Evolutionary conservation across 2,329 filamentous ascomycete genomes (phyloP), one percentile per base, ranked within the genome.

Genomic region (Fusarium sp.): DNA sequence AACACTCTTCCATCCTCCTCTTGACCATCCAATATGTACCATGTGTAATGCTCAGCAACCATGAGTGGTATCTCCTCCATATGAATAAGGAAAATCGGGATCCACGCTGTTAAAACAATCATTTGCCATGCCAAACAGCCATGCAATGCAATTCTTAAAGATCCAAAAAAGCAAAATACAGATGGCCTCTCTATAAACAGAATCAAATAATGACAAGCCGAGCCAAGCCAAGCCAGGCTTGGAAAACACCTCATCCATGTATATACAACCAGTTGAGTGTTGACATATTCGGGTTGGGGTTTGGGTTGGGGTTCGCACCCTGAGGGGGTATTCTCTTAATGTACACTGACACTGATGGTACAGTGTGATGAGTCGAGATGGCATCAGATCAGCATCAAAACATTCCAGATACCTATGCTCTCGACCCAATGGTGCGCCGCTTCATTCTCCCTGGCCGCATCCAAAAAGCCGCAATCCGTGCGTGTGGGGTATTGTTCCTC

Each of bases 111-210:
- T 52, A 38, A 53, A 42, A 53, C 45, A 42, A 49, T 61, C 55
- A 53, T 49, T 57, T 53, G 50, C 51, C 51, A 46, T 57, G 53
- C 44, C 35, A 62, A 49, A 58, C 53, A 62, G 36, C 57, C 63
- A 52, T 52, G 65, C 65, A 65, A 67, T 67, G 65, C 66, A 65
- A 58, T 49, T 66, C 54, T 50, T 52, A 49, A 65, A 42, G 25
- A 54, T 55, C 38, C 35, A 53, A 53, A 61, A 61, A 46, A 19
- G 49, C 39, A 31, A 42, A 58, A 61, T 47, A 32, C 39, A 64
- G 36, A 29, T 49, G 49, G 47, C 61, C 51, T 57, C 59, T 61
- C 55, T 65, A 61, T 60, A 37, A 59, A 27, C 48, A 17, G 31
- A 60, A 59, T 54, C 43, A 52, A 59, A 37, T 32, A 57, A 59